Base-by-base conservation (phyloP, 106 monocot species). In the Amphibolis antarctica region DNA sequence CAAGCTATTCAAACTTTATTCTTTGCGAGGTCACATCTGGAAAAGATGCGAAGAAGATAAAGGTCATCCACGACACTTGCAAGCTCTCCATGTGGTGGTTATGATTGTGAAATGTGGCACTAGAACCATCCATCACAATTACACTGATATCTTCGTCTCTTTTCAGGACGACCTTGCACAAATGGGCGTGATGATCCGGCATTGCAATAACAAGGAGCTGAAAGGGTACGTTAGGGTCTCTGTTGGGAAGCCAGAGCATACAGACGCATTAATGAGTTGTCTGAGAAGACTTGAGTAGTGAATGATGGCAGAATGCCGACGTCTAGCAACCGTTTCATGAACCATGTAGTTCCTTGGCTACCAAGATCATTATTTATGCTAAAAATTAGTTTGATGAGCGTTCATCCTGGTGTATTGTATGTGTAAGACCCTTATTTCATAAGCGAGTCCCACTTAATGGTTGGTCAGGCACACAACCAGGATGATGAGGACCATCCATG, bases 131-230 rank as follows among this genome's bases (percentile, higher is more conserved):
- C 48, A 12, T 58, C 12, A 58, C 36, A 7, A 12, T 58, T 26
- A 58, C 36, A 7, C 22, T 42, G 27, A 3, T 23, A 57, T 25
- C 17, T 46, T 28, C 46, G 22, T 49, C 26, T 48, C 9, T 24
- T 68, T 67, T 10, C 78, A 98, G 98, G 98, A 98, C 54, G 98
- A 98, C 48, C 90, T 98, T 62, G 91, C 91, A 30, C 73, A 83
- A 46, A 87, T 87, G 87, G 98, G 91, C 1, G 87, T 98, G 30
- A 98, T 98, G 91, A 98, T 98, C 42, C 84, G 98, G 1, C 91
- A 98, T 66, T 98, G 88, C 63, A 76, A 83, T 62, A 98, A 73
- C 28, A 85, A 91, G 70, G 98, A 98, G 53, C 70, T 98, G 46
- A 84, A 65, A 46, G 98, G 98, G 15, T 91, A 79, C 67, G 82